Conservation (phyloP, 2,329 filamentous ascomycete genomes). For the Claviceps maximensis region DNA sequence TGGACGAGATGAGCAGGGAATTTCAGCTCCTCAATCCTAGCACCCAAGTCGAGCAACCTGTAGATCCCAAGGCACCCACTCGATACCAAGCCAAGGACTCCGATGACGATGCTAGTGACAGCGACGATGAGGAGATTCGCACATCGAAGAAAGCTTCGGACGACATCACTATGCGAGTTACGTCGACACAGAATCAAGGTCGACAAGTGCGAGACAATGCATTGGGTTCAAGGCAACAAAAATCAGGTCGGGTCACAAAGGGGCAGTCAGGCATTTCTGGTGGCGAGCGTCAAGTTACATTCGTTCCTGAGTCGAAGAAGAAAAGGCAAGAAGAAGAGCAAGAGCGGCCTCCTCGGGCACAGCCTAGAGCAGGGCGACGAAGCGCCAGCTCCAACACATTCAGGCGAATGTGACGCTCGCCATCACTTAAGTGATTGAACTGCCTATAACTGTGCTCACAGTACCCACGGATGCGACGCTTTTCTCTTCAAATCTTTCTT, state of each 20-base stretch:
- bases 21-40: constrained; percentile 85
- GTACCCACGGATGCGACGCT: neutral
- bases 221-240: constrained; percentile 42
- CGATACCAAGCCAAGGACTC: constrained; percentile 27
- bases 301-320: constrained; percentile 47
- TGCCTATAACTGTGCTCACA: constrained; percentile 9
- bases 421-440: neutral
- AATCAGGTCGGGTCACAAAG: constrained; percentile 33
- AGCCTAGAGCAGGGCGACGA: constrained; percentile 35
- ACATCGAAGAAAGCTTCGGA: constrained; percentile 17
- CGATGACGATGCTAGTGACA: constrained; percentile 31
- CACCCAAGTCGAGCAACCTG: constrained; percentile 37
- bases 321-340: constrained; percentile 30
- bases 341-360: constrained; percentile 17
- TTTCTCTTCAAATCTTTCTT: neutral
- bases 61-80: constrained; percentile 21
- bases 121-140: constrained; percentile 18
- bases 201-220: constrained; percentile 41
- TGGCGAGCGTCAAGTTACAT: constrained; percentile 58
- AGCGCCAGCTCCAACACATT: constrained; percentile 69
- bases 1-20: constrained; percentile 80
- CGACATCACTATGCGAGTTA: constrained; percentile 51
- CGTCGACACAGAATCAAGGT: constrained; percentile 50
- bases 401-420: constrained; percentile 40
- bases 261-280: constrained; percentile 34